Percentiles rank a stretch among this genome's conserved stretches.
Evolutionary conservation across 768 basidiomycete genomes (phyloP).

Genomic region (Tricholoma hemisulphureum): DNA sequence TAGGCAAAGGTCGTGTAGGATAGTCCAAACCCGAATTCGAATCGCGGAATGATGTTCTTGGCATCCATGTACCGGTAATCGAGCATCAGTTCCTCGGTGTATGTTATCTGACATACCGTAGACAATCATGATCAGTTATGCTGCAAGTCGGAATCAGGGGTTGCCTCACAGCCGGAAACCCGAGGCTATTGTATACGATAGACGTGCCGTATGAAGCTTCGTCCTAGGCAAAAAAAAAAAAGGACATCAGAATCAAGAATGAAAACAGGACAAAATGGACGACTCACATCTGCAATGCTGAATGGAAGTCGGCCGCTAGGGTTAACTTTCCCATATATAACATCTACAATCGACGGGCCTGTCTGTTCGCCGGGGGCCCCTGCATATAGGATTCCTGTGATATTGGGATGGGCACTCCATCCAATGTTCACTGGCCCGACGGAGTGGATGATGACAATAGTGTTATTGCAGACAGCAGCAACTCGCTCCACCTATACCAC

Average conservation of each 20-base stretch:
- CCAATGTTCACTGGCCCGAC: constrained; percentile 73
- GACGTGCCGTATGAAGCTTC: constrained; percentile 1
- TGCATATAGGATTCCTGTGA: constrained; percentile 59
- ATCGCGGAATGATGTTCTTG: constrained; percentile 50
- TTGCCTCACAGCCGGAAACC: neutral
- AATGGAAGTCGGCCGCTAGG: constrained; percentile 73
- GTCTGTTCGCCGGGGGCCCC: constrained; percentile 71
- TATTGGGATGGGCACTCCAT: constrained; percentile 77
- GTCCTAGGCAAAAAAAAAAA: neutral
- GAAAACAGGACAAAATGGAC: neutral
- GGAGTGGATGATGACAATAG: constrained; percentile 76
- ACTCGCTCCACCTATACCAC: constrained; percentile 46
- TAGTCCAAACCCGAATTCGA: constrained; percentile 71
- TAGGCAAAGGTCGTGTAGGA: constrained; percentile 73
- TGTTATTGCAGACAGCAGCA: constrained; percentile 70
- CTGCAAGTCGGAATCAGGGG: neutral
- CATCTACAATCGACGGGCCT: constrained; percentile 73
- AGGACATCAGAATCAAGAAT: constrained; percentile 32
- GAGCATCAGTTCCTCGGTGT: constrained; percentile 62
- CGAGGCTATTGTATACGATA: constrained; percentile 3
- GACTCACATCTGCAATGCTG: constrained; percentile 63
- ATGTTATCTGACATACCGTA: constrained; percentile 47
- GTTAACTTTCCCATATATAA: constrained; percentile 75
- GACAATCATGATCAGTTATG: constrained; percentile 33
- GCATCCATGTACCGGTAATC: constrained; percentile 69